phyloP scores from a whole-genome alignment of 345 rosid species.

The Stellera chamaejasme region DNA sequence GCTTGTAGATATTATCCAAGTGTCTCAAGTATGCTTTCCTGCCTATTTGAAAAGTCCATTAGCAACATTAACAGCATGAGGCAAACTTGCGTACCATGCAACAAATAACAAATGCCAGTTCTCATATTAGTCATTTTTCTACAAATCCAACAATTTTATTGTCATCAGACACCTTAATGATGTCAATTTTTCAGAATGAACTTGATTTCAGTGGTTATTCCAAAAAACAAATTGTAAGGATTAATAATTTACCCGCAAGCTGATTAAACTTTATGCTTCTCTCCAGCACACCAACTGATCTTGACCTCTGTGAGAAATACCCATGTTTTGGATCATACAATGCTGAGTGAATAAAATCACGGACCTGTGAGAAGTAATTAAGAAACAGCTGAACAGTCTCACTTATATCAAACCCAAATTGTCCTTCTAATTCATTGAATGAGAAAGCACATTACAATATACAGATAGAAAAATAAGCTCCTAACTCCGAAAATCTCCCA shows the following conservation, averaged over 20 bases:
- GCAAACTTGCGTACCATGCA: not conserved
- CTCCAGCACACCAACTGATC: constrained; percentile 80
- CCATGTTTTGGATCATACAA: constrained; percentile 76
- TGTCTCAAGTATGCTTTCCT: constrained; percentile 76
- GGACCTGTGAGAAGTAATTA: constrained; percentile 36
- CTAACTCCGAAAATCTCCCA: too few species aligned
- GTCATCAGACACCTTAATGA: not conserved
- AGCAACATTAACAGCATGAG: not conserved
- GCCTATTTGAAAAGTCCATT: constrained; percentile 30
- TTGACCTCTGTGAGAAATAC: constrained; percentile 75
- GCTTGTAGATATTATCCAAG: constrained; percentile 78
- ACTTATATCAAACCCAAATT: too few species aligned
- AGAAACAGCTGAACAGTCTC: not conserved
- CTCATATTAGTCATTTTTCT: too few species aligned
- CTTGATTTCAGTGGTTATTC: not conserved
- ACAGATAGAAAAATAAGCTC: not conserved
- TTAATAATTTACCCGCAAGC: constrained; percentile 46
- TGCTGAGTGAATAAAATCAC: constrained; percentile 78
- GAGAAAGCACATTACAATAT: not conserved
- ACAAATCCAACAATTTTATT: not conserved
- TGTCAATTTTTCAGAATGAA: not conserved
- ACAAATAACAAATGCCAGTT: not conserved
- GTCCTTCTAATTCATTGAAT: too few species aligned
- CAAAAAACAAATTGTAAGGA: not conserved
- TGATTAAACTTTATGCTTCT: constrained; percentile 73